Evolutionary conservation across 345 rosid species (phyloP).

Genomic region (Rhodomyrtus tomentosa): DNA sequence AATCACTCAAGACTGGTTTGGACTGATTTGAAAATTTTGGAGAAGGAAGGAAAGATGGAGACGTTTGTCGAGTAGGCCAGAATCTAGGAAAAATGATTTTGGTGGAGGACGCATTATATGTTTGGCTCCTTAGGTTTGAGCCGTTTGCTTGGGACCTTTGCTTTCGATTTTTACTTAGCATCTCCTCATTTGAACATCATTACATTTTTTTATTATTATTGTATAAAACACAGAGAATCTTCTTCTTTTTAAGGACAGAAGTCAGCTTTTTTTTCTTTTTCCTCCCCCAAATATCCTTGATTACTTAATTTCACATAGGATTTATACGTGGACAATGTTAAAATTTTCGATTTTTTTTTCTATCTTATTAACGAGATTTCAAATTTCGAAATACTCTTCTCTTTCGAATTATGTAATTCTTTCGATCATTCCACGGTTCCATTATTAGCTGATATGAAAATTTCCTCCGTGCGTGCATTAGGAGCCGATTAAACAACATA

Average conservation of each 20-base stretch:
- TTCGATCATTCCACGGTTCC: background rate
- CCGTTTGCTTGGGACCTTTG: background rate
- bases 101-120: background rate
- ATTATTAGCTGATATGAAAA: background rate
- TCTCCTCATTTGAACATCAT: background rate
- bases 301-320: background rate
- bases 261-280: background rate
- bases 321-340: background rate
- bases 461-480: background rate
- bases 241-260: background rate
- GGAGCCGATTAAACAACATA: no score
- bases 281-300: background rate
- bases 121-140: background rate
- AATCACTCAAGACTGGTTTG: background rate
- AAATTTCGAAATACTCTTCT: background rate
- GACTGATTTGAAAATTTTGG: background rate
- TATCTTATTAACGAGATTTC: background rate
- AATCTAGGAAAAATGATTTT: background rate
- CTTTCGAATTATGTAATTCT: background rate
- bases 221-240: background rate
- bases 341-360: background rate
- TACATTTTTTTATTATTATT: background rate
- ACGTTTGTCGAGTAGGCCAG: background rate
- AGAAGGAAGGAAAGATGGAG: background rate
- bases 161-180: background rate